These are phyloP conservation scores for Fusarium drepaniforme DNA, from an alignment of 2,329 filamentous ascomycete species.

Conservation along the genomic window DNA sequence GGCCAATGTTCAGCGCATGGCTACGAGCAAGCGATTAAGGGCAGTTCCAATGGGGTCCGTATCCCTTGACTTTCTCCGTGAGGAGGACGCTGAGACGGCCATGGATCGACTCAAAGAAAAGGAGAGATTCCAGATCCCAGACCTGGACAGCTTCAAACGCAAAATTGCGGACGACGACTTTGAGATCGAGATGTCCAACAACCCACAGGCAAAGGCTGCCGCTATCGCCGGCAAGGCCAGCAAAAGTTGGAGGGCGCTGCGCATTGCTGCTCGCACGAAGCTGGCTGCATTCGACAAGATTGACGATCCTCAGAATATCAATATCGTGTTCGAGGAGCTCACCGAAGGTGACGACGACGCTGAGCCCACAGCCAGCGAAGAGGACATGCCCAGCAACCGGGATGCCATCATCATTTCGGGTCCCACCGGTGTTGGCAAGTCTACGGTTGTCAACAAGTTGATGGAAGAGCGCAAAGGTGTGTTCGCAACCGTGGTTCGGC, in stretches of 20 bases:
- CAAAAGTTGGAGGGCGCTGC: slow-evolving; percentile 90
- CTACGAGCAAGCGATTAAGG: slow-evolving; percentile 78
- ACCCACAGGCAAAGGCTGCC: slow-evolving; percentile 66
- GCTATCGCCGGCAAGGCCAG: slow-evolving; percentile 82
- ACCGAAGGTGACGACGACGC: slow-evolving; percentile 54
- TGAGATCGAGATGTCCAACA: slow-evolving; percentile 85
- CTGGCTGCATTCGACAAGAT: slow-evolving; percentile 88
- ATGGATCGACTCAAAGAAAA: slow-evolving; percentile 78
- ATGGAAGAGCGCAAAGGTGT: slow-evolving; percentile 72
- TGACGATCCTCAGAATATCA: slow-evolving; percentile 81
- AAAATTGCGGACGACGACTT: slow-evolving; percentile 85
- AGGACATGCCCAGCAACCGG: slow-evolving; percentile 60
- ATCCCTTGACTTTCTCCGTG: slow-evolving; percentile 82
- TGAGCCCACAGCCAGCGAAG: slow-evolving; percentile 47
- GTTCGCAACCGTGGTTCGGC: slow-evolving; percentile 69
- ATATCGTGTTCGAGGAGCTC: slow-evolving; percentile 66
- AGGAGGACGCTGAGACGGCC: slow-evolving; percentile 68
- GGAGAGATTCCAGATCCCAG: slow-evolving; percentile 75
- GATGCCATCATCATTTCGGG: slow-evolving; percentile 76
- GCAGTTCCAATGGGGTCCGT: slow-evolving; percentile 78
- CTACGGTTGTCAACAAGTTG: slow-evolving; percentile 72
- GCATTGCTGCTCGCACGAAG: slow-evolving; percentile 80
- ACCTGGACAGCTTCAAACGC: slow-evolving; percentile 76
- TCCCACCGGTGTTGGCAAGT: slow-evolving; percentile 71
- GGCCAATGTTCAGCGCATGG: slow-evolving; percentile 72